phyloP scores from a whole-genome alignment of 495 filamentous ascomycete species.

The Darksidea phi region DNA sequence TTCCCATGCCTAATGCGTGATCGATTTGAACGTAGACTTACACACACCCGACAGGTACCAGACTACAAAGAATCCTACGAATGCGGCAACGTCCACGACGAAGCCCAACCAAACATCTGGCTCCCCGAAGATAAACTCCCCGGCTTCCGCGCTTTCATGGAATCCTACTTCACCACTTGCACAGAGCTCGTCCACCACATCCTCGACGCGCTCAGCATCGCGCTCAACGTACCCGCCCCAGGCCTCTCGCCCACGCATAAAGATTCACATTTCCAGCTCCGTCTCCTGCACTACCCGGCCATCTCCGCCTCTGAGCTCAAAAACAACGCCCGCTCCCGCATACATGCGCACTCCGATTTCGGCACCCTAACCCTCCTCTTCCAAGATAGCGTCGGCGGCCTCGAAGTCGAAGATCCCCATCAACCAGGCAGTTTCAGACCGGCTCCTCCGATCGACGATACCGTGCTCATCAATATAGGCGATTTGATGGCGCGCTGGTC shows the following conservation, averaged over 20 bases:
- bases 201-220: conserved; percentile 28
- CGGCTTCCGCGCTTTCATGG: conserved; percentile 61
- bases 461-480: conserved; percentile 32
- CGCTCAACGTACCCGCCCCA: conserved; percentile 25
- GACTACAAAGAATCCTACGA: conserved; percentile 65
- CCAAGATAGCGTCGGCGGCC: conserved; percentile 49
- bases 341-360: conserved; percentile 48
- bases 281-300: conserved; percentile 65
- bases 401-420: conserved; percentile 47
- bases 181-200: conserved; percentile 26
- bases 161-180: conserved; percentile 50
- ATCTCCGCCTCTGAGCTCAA: conserved; percentile 45
- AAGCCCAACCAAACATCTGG: conserved; percentile 64
- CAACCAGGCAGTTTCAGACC: conserved; percentile 5
- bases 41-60: conserved; percentile 9
- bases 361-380: conserved; percentile 53
- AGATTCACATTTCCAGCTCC: conserved; percentile 49
- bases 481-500: conserved; percentile 34
- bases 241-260: conserved; percentile 27
- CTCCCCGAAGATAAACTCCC: conserved; percentile 57
- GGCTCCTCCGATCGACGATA: conserved; percentile 3
- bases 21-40: too few relatives aligned
- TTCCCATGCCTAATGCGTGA: too few relatives aligned
- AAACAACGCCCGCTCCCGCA: conserved; percentile 34
- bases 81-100: conserved; percentile 59